Percentiles rank a stretch among this genome's conserved stretches.
Conservation (phyloP, 228 moss, liverwort and hornwort genomes). For the Sphagnum fallax region DNA sequence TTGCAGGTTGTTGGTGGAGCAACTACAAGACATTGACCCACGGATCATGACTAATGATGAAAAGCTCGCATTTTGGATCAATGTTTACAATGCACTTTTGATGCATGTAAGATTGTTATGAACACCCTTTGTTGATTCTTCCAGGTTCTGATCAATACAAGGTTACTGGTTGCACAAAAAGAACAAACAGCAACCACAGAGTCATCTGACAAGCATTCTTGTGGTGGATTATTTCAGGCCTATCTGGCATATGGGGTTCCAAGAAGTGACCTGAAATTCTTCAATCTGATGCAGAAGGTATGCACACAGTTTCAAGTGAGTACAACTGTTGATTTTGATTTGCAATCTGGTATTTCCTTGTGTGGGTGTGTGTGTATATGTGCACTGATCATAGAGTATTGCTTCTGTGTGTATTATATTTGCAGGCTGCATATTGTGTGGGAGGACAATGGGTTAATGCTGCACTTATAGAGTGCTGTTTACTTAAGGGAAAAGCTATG, state of each 20-base stretch:
- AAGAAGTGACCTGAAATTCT: constrained; percentile 32
- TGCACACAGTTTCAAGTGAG: background rate
- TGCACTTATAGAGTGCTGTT: constrained; percentile 31
- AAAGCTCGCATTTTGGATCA: constrained; percentile 51
- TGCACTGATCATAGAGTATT: no score
- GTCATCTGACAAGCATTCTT: background rate
- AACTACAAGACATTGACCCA: constrained; percentile 19
- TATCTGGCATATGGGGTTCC: constrained; percentile 42
- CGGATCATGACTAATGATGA: constrained; percentile 24
- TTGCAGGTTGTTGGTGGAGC: constrained; percentile 29
- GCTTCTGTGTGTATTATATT: no score
- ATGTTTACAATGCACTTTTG: constrained; percentile 39
- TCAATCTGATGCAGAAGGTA: constrained; percentile 37
- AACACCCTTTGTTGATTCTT: no score
- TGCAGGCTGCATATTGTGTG: constrained; percentile 43
- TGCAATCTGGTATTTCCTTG: no score
- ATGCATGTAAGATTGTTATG: constrained; percentile 25
- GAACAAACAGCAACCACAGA: background rate
- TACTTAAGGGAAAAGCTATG: constrained; percentile 25
- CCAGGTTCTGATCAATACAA: no score
- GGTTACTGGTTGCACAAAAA: no score
- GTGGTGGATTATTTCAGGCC: constrained; percentile 14
- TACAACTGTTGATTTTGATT: no score
- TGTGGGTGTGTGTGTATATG: no score
- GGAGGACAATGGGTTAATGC: constrained; percentile 38